A percentile compares a stretch with the other conserved stretches of the same genome.
phyloP scores from a whole-genome alignment of 768 basidiomycete species.

The Hygrocybe coccinea region DNA sequence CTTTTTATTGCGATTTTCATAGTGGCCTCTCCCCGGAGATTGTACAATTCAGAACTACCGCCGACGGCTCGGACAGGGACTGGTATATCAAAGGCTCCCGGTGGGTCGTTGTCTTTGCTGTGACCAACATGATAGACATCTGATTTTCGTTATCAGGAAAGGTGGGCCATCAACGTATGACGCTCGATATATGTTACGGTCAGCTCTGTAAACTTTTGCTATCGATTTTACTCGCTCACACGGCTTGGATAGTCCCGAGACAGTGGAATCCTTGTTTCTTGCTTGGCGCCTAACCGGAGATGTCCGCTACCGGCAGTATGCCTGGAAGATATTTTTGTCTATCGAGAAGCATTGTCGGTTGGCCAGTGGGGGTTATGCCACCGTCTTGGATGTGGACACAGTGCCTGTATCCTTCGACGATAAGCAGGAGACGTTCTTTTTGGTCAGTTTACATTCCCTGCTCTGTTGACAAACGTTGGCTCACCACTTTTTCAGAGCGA shows the following conservation, averaged over 20 bases:
- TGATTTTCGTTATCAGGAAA: slow-evolving; percentile 20
- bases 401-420: slow-evolving; percentile 66
- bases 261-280: slow-evolving; percentile 87
- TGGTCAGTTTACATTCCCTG: slow-evolving; percentile 45
- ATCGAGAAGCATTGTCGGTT: slow-evolving; percentile 80
- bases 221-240: background rate
- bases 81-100: slow-evolving; percentile 89
- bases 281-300: slow-evolving; percentile 87
- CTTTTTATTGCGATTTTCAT: background rate
- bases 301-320: slow-evolving; percentile 69
- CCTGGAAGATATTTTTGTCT: slow-evolving; percentile 85
- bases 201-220: slow-evolving; percentile 10
- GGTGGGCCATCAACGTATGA: slow-evolving; percentile 58
- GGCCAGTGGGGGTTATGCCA: slow-evolving; percentile 82
- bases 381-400: slow-evolving; percentile 78
- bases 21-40: slow-evolving; percentile 91
- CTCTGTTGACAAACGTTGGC: background rate
- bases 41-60: slow-evolving; percentile 70
- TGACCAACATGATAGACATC: no score
- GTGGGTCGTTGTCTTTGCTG: slow-evolving; percentile 33
- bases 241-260: slow-evolving; percentile 66
- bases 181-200: slow-evolving; percentile 89
- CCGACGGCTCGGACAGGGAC: slow-evolving; percentile 55
- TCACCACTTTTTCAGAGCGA: slow-evolving; percentile 54
- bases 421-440: slow-evolving; percentile 93